phyloP scores from a whole-genome alignment of 164 flowering plant species.

The Euptelea pleiosperma region DNA sequence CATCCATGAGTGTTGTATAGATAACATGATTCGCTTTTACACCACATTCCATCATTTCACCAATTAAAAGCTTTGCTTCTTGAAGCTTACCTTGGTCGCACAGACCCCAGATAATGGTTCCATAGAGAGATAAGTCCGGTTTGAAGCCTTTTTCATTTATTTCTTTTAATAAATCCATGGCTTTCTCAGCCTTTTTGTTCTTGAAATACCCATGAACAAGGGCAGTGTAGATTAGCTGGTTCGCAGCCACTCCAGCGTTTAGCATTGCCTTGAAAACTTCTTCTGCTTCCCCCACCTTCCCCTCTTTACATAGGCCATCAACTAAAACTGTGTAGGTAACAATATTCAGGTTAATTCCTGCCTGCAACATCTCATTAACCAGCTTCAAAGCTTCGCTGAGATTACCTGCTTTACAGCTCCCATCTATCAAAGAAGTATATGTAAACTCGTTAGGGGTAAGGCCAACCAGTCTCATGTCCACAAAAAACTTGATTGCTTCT shows the following conservation, averaged over 20 bases:
- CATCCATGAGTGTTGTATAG: conserved; percentile 65
- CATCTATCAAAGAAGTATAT: conserved; percentile 76
- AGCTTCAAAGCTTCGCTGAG: conserved; percentile 52
- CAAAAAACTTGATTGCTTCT: conserved; percentile 64
- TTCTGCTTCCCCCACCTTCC: conserved; percentile 61
- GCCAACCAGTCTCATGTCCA: conserved; percentile 69
- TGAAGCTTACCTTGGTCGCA: conserved; percentile 51
- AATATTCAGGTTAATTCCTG: conserved; percentile 46
- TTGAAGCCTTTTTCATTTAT: conserved; percentile 44
- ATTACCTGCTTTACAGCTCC: conserved; percentile 63
- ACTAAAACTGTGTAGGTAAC: conserved; percentile 71
- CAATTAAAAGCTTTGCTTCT: conserved; percentile 45
- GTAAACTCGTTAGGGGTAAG: conserved; percentile 75
- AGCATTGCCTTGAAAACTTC: conserved; percentile 48
- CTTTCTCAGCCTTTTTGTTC: conserved; percentile 40
- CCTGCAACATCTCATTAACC: conserved; percentile 59
- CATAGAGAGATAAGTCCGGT: conserved; percentile 55
- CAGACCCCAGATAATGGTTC: conserved; percentile 72
- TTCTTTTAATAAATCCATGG: conserved; percentile 40
- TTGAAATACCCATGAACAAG: conserved; percentile 70
- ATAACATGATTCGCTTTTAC: conserved; percentile 44
- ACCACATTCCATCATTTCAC: conserved; percentile 50
- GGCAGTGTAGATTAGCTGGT: conserved; percentile 54
- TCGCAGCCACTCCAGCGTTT: conserved; percentile 48
- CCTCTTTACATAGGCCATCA: conserved; percentile 67